phyloP scores from a whole-genome alignment of 495 filamentous ascomycete genomes.

The Viridothelium virens region DNA sequence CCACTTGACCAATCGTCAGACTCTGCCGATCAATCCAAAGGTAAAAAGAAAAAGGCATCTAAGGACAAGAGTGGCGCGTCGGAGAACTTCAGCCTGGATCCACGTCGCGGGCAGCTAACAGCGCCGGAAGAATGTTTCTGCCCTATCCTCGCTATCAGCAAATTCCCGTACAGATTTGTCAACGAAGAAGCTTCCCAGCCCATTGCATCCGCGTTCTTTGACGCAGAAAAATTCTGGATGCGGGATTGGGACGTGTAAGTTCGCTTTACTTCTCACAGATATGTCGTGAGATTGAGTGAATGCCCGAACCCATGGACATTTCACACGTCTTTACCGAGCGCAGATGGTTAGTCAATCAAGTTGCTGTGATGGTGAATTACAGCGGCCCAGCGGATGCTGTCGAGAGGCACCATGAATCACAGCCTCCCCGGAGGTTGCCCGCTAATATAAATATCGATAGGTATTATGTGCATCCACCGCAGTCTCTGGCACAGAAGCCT shows the following conservation, averaged over 20 bases:
- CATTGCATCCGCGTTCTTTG: slow-evolving; percentile 50
- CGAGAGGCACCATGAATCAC: neutral
- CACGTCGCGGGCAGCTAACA: slow-evolving; percentile 12
- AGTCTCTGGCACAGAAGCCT: slow-evolving; percentile 38
- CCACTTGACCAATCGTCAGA: neutral
- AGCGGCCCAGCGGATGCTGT: neutral
- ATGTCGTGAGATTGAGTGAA: slow-evolving; percentile 9
- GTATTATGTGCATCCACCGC: slow-evolving; percentile 57
- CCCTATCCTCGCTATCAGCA: slow-evolving; percentile 50
- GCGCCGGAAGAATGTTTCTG: slow-evolving; percentile 42
- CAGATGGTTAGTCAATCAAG: neutral
- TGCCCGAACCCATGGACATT: neutral
- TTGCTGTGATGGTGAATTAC: neutral
- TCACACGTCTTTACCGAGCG: neutral
- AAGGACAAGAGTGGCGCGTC: too few species aligned
- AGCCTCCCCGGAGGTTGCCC: neutral
- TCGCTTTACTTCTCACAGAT: neutral
- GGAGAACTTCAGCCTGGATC: neutral
- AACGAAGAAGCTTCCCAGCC: slow-evolving; percentile 38
- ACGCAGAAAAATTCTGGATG: slow-evolving; percentile 49
- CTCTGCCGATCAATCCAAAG: too few species aligned
- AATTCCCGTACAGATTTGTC: slow-evolving; percentile 55
- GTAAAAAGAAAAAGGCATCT: too few species aligned
- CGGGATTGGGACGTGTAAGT: slow-evolving; percentile 71
- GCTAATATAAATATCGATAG: slow-evolving; percentile 35